Evolutionary conservation across 2,329 filamentous ascomycete genomes (phyloP), one percentile per base, ranked within the genome.

Genomic region (Xylogone sp.): DNA sequence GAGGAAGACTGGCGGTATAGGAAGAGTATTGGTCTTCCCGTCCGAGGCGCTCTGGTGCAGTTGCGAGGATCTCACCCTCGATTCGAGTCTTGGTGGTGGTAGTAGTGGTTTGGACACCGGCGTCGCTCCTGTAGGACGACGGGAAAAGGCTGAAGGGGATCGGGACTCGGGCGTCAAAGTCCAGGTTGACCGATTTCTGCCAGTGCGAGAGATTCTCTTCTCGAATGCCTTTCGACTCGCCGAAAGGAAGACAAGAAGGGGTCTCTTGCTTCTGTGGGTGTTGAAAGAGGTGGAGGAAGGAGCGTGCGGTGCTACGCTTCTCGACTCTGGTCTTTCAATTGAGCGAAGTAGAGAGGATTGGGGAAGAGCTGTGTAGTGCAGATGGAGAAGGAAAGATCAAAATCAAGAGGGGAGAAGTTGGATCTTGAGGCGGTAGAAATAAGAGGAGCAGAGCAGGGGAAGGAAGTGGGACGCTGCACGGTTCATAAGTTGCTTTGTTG

Each of bases 91-190:
- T 76, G 75, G 84, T 84, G 73, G 79, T 76, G 71, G 81, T 75
- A 69, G 71, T 76, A 16, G 34, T 27, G 59, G 66, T 75, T 69
- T 76, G 79, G 73, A 79, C 78, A 77, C 79, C 78, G 77, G 84
- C 82, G 81, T 70, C 71, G 72, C 79, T 79, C 73, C 88, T 84
- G 84, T 97, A 97, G 77, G 91, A 90, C 76, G 91, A 96, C 81
- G 93, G 93, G 86, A 97, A 97, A 88, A 97, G 88, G 89, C 91
- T 97, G 86, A 97, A 96, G 79, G 93, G 93, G 78, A 97, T 94
- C 82, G 93, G 90, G 78, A 97, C 89, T 78, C 91, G 89, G 79
- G 92, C 91, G 88, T 96, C 92, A 94, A 96, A 97, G 90, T 97
- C 92, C 92, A 97, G 92, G 82, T 90, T 97, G 90, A 79, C 90